A percentile compares a stretch with the other conserved stretches of the same genome.
Evolutionary conservation across 352 stramenopile genomes (phyloP).

Genomic region (Elongisporangium senticosum): DNA sequence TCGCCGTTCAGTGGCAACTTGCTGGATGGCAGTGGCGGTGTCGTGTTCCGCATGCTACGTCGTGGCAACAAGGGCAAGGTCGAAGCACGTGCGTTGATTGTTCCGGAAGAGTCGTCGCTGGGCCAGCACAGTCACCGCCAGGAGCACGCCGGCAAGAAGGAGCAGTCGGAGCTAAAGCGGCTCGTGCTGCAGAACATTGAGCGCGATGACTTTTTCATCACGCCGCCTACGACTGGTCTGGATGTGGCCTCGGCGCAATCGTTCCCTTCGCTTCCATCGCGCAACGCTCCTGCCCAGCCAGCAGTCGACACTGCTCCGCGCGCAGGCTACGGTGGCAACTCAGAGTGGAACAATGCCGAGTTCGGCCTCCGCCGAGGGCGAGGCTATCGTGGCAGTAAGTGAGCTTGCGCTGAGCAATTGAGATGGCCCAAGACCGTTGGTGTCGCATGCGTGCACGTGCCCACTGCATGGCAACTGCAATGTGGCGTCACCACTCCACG

Average conservation of each 20-base stretch:
- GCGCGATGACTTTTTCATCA: slow-evolving; percentile 60
- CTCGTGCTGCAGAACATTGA: slow-evolving; percentile 84
- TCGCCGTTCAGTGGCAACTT: slow-evolving; percentile 20
- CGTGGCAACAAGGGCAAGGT: slow-evolving; percentile 96
- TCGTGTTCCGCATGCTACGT: slow-evolving; percentile 94
- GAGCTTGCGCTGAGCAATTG: slow-evolving; percentile 5
- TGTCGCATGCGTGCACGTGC: neutral
- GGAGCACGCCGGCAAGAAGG: slow-evolving; percentile 79
- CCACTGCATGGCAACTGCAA: neutral
- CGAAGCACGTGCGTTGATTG: slow-evolving; percentile 91
- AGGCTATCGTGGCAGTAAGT: slow-evolving; percentile 63
- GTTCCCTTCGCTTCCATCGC: slow-evolving; percentile 6
- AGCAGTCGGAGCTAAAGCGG: slow-evolving; percentile 85
- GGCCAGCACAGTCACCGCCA: slow-evolving; percentile 87
- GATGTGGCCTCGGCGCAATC: slow-evolving; percentile 6
- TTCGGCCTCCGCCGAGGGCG: slow-evolving; percentile 67
- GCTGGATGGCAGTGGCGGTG: slow-evolving; percentile 21
- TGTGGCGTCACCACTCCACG: neutral
- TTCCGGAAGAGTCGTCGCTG: slow-evolving; percentile 91
- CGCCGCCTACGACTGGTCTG: slow-evolving; percentile 4
- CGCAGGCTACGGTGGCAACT: slow-evolving; percentile 53
- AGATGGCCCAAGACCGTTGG: neutral
- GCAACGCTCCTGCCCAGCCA: slow-evolving; percentile 6
- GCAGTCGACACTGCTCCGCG: slow-evolving; percentile 21
- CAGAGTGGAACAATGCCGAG: slow-evolving; percentile 83